Evolutionary conservation across 2,329 filamentous ascomycete species (phyloP), one percentile per base, ranked within the genome.

Genomic region (Colletotrichum abscissum): DNA sequence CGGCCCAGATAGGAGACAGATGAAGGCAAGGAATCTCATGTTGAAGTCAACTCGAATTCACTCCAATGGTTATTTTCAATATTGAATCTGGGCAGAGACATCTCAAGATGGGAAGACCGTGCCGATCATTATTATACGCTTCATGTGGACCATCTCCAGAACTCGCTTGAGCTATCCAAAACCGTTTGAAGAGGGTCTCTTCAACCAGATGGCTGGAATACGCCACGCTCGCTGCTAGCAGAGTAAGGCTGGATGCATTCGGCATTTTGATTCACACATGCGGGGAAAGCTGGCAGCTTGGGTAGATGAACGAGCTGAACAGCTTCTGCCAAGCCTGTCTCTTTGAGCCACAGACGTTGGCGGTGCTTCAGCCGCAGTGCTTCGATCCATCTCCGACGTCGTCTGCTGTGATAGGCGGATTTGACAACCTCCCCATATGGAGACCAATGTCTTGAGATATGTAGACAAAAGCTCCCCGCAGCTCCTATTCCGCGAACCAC

Each of bases 291-390:
- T 49, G 42, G 19, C 16, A 49, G 19, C 8, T n/a, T 49, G 19
- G 42, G 19, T n/a, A 19, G 8, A 7, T 49, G 19, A 19, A n/a
- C 42, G 19, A n/a, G 42, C 42, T 49, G 42, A 19, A 49, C 42
- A 22, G 42, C 42, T n/a, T 19, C 8, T 49, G 42, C 42, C 42
- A 49, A 49, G 42, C 19, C 19, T 49, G 16, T 49, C 19, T n/a
- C 42, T 49, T 49, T 49, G 26, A 57, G 33, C 42, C 54, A 63
- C 12, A n/a, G 49, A 52, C 55, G 28, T 60, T 65, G 59, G 70
- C n/a, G 59, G 11, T 22, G 30, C n/a, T 49, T 64, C 59, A 72
- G 69, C 54, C 59, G 65, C 69, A 59, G 54, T 58, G 54, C 38
- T 46, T 33, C 11, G 42, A 22, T 46, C 24, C 22, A 72, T 68